Evolutionary conservation across 768 basidiomycete genomes (phyloP), one percentile per base, ranked within the genome.

Genomic region (Candolleomyces eurysporus): DNA sequence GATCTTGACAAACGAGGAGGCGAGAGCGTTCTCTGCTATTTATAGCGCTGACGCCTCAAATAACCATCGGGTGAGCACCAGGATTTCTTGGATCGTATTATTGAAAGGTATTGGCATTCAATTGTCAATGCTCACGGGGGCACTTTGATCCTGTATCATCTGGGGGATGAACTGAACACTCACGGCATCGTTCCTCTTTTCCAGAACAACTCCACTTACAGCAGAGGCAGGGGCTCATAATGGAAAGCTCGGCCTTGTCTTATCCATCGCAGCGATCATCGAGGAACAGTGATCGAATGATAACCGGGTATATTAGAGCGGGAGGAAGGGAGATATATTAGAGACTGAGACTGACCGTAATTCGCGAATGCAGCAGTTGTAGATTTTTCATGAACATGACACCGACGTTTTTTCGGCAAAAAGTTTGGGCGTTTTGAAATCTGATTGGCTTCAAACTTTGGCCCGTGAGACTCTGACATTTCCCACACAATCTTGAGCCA

Each of bases 1-100:
- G 14, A 65, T 64, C 21, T 22, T 58, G 48, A 22, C 40, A 59
- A 32, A 48, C 48, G 11, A 61, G 57, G 32, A 66, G 62, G 59
- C 49, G 63, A 45, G 57, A 57, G 26, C 64, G 61, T 48, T 68
- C 65, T n/a, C 55, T 63, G 42, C 67, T 66, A 40, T 48, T 60
- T 63, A 52, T 39, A 50, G 22, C 48, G 13, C 16, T n/a, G 61
- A 58, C 9, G 61, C 59, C 57, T 59, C 55, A 48, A 19, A 22
- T 31, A 53, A 36, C 10, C 31, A 17, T 21, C 6, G 45, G 16
- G 17, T 21, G 45, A 17, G 17, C 45, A 46, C 45, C 16, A 46
- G 19, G 16, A 46, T 8, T 46, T 17, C 6, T 46, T 46, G 17
- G 3, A 17, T 21, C 45, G 45, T 14, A 5, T 46, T 6, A 13